Evolutionary conservation across 495 filamentous ascomycete species (phyloP).

Genomic region (Penicillium arizonense): DNA sequence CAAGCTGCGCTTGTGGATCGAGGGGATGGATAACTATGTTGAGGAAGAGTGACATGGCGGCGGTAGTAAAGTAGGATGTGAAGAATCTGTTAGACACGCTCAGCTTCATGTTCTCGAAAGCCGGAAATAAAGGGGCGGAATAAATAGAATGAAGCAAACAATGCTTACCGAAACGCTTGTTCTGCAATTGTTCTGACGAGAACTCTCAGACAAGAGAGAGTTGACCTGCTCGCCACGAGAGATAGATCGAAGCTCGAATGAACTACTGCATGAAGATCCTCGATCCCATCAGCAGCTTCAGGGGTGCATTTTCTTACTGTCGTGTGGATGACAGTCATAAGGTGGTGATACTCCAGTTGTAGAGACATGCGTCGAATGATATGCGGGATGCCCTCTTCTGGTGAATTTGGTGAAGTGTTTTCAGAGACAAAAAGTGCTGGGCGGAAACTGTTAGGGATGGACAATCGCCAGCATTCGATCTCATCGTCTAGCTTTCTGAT

Average conservation of each 20-base stretch:
- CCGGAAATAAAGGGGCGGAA: background rate
- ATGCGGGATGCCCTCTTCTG: background rate
- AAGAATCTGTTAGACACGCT: constrained; percentile 7
- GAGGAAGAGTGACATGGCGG: constrained; percentile 15
- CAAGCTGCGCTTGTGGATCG: constrained; percentile 4
- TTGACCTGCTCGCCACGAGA: constrained; percentile 17
- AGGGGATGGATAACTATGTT: constrained; percentile 20
- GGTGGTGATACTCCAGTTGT: constrained; percentile 15
- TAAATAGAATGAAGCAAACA: background rate
- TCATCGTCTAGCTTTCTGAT: constrained; percentile 18
- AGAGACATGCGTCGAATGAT: constrained; percentile 10
- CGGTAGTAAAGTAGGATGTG: constrained; percentile 9
- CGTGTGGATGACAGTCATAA: constrained; percentile 17
- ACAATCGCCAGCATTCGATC: constrained; percentile 18
- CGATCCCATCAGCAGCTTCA: background rate
- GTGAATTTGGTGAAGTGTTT: background rate
- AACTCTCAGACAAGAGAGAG: constrained; percentile 7
- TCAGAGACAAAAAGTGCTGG: constrained; percentile 16
- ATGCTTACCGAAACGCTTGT: constrained; percentile 11
- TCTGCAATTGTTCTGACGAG: constrained; percentile 4
- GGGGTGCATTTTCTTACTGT: constrained; percentile 17
- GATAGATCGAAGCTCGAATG: constrained; percentile 24
- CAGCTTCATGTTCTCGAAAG: background rate
- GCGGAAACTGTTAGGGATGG: constrained; percentile 8
- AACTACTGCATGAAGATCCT: constrained; percentile 17